Evolutionary conservation across 768 basidiomycete species (phyloP), one percentile per base, ranked within the genome.

Genomic region (Lentinus tigrinus): DNA sequence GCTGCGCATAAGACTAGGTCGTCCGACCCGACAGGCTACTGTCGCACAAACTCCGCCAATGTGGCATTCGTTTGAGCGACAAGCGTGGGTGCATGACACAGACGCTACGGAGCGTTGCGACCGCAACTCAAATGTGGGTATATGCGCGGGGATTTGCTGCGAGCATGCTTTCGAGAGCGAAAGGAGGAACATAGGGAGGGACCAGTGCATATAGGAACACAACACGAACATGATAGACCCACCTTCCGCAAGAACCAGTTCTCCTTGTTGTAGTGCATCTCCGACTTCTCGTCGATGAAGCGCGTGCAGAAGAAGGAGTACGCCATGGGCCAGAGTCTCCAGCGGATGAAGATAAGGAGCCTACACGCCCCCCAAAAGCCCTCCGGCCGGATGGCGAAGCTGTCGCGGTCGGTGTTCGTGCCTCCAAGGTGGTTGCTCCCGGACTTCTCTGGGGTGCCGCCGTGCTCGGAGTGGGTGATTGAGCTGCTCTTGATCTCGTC

Each of bases 211-310:
- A 31, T 4, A 31, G 28, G 28, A 31, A n/a, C n/a, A n/a, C n/a
- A n/a, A n/a, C n/a, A n/a, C n/a, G n/a, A n/a, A n/a, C n/a, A n/a
- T n/a, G n/a, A n/a, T n/a, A n/a, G n/a, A 56, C 61, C 26, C 63
- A 75, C 78, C 71, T 89, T 91, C 59, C 81, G 80, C 24, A 84
- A 76, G 64, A 84, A 88, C 90, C 89, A 91, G 51, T 77, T 82
- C 72, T 93, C 91, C 78, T 85, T 76, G 49, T 59, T 71, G 68
- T 79, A 84, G 23, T 78, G 73, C 51, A 67, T 67, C 68, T 83
- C 83, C 60, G 77, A 74, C 75, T 82, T 65, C 72, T 81, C 76
- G 65, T 89, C 87, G 23, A 71, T 51, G 67, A 91, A 91, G 24
- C 75, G 77, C 23, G 83, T 79, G 37, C 70, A 75, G 69, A 90